Conservation (phyloP, 2,329 filamentous ascomycete species). For the Aspergillus fischeri region DNA sequence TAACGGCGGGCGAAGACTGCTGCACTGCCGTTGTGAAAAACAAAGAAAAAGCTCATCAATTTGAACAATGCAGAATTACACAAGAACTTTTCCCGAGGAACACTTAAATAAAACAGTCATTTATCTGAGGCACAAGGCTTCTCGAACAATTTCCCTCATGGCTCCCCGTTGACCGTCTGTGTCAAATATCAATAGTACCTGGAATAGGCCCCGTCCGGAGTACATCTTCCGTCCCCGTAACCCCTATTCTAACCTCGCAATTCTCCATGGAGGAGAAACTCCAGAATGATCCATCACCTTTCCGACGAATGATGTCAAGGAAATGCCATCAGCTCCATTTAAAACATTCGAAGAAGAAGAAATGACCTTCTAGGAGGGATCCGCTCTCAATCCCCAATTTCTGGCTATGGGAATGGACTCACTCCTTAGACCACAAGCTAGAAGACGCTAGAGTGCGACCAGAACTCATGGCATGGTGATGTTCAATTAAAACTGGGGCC, state of each 20-base stretch:
- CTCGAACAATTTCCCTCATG: neutral
- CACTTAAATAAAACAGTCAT: neutral
- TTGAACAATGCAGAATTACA: neutral
- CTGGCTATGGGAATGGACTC: constrained; percentile 7
- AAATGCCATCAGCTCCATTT: neutral
- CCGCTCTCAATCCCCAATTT: constrained; percentile 9
- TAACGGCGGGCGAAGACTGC: neutral
- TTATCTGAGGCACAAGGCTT: neutral
- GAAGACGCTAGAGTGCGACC: constrained; percentile 30
- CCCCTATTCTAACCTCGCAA: neutral
- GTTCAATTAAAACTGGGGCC: constrained; percentile 14
- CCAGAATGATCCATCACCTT: neutral
- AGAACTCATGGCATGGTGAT: constrained; percentile 25
- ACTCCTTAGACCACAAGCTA: constrained; percentile 21
- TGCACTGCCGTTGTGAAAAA: neutral
- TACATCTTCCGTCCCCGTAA: neutral
- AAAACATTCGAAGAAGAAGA: neutral
- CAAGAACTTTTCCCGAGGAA: neutral
- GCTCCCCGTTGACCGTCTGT: neutral
- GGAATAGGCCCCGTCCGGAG: neutral
- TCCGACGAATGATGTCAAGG: constrained; percentile 8
- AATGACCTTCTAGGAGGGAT: constrained; percentile 1
- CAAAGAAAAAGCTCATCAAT: neutral
- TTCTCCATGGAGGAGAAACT: neutral
- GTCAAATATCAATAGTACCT: neutral